A percentile compares a stretch with the other conserved stretches of the same genome.
These are phyloP conservation scores for Psilocybe mexicana DNA, from an alignment of 1,284 basidiomycete species.

Conservation along the genomic window DNA sequence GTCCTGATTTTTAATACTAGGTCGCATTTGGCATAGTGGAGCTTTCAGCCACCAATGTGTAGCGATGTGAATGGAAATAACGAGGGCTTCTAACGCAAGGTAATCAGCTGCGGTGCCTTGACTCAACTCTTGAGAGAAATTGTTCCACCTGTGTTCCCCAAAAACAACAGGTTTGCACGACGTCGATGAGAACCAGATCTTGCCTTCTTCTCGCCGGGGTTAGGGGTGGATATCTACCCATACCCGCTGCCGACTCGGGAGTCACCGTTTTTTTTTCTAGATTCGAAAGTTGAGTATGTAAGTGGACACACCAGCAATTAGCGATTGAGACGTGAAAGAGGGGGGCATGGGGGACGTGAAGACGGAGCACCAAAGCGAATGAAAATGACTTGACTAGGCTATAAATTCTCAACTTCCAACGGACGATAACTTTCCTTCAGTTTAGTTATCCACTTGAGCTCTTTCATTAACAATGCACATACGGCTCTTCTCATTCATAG, in stretches of 20 bases:
- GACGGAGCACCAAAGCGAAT: no score
- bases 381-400: no score
- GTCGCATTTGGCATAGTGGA: background rate
- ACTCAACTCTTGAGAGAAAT: background rate
- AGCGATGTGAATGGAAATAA: no score
- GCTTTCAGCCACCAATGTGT: background rate
- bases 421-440: background rate
- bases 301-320: no score
- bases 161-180: background rate
- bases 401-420: background rate
- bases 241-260: background rate
- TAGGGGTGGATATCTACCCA: background rate
- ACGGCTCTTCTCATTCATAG: background rate
- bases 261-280: background rate
- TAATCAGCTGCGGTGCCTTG: no score
- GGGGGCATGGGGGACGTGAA: no score
- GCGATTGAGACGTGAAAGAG: no score
- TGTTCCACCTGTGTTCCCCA: background rate
- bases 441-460: background rate
- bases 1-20: background rate
- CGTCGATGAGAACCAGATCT: background rate
- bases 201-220: background rate
- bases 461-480: background rate
- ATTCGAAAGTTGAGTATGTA: no score
- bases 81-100: no score